Evolutionary conservation across 179 eudicot genomes (phyloP), one percentile per base, ranked within the genome.

Genomic region (Monotropa hypopitys): DNA sequence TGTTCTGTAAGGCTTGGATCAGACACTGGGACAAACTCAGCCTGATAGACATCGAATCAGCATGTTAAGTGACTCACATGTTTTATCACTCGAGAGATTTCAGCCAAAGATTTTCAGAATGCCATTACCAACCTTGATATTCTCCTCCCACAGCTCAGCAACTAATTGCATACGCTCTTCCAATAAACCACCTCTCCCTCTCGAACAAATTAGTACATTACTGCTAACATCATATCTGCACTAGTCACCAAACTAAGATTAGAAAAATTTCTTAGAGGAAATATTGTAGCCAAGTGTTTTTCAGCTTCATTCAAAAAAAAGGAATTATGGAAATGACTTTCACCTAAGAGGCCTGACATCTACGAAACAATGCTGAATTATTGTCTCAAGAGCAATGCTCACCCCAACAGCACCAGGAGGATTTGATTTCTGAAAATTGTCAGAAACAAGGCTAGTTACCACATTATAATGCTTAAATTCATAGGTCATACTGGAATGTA

Each of bases 1-100:
- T 95, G 99, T 76, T 91, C 97, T 16, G 95, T 95, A 47, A 95
- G 88, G 88, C 99, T 95, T 79, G 98, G 99, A 84, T 95, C 99
- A 80, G 86, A 81, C 23, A 86, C 68, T 0, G 98, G 93, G 23
- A 95, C 90, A 81, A 88, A 88, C 78, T 89, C 93, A 21, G 99
- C 99, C 98, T 94, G 90, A 78, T n/a, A 63, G 54, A 49, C 15
- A 80, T 9, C 45, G 26, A 69, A 32, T 67, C 21, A 75, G 50
- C 50, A 11, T 67, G 82, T 66, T 13, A 54, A 69, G 70, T 30
- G 30, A 28, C 26, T 32, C 28, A 23, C 6, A 76, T 51, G 8
- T 6, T 75, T 47, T 13, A n/a, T 72, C 65, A 66, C 54, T 16
- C 43, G 11, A 45, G 21, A 33, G 21, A 30, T 42, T 75, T 57